Base-by-base conservation (phyloP, 495 filamentous ascomycete genomes). In the Annulohypoxylon nitens region DNA sequence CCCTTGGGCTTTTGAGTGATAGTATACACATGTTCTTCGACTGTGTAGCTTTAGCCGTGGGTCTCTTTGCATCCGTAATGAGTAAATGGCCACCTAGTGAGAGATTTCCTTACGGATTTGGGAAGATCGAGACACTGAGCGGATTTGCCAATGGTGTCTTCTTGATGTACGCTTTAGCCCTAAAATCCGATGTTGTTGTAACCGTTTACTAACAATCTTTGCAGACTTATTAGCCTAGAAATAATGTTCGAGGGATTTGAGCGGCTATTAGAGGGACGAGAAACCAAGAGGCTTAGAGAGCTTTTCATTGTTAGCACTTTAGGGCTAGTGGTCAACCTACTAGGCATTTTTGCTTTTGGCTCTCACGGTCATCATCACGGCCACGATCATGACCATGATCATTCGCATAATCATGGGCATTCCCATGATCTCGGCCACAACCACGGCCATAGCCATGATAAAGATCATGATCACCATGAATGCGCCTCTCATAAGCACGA, bases 21-120 rank as follows among this genome's bases (percentile, higher is more conserved):
- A 97, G 93, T 76, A 97, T 99, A 69, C 96, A 99, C 81, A 99
- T 99, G 96, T 97, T 99, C 78, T 99, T 99, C 71, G 96, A 99
- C 80, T 99, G 96, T 72, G 87, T 97, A 12, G 96, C 96, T 18
- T 86, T 99, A 20, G 90, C 92, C 1, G 93, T 98, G 14, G 96
- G 96, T 12, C 87, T 99, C 8, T 93, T 93, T 74, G 96, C 96
- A n/a, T 91, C 97, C 10, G 93, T 99, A 11, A 95, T 97, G 86
- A 97, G 93, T 78, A 98, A 98, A 81, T 98, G 95, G 95, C 94
- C 94, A 0, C 91, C 94, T 1, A 97, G 90, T 76, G 84, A 90
- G 70, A 81, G 91, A 18, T 98, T 97, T 71, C 96, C 96, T 0
- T 98, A 97, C 77, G 96, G 96, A 2, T 96, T 97, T 79, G 94